Base-by-base conservation (phyloP, 805 yeast genomes). In the Trichomonascus vanleenenianus region DNA sequence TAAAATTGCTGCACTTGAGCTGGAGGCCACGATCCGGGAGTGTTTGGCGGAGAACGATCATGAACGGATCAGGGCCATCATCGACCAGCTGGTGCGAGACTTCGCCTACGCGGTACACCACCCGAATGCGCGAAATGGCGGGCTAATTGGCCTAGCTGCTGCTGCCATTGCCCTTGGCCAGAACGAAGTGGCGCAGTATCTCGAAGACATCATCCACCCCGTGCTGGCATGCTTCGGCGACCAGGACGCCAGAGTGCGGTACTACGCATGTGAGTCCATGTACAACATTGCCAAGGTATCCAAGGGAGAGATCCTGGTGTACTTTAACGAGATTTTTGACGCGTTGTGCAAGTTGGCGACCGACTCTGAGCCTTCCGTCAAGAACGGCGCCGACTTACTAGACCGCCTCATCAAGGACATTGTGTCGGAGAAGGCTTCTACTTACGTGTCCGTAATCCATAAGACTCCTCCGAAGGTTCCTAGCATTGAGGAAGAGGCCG, bases 211-310 rank as follows among this genome's bases (percentile, higher is more conserved):
- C 47, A 78, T 93, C 51, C 93, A 86, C 50, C 97, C 98, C 0
- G 95, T 93, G 11, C 70, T 93, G 55, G 91, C 96, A 0, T 91
- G 97, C 48, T 93, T 93, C 62, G 91, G 95, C 42, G 98, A 93
- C 59, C 96, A 93, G 49, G 96, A 93, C 62, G 91, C 96, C n/a
- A 78, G 95, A 54, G 98, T 93, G 7, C 73, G 98, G 45, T 93
- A 93, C 58, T 93, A 88, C 62, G 97, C 98, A 0, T 93, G 97
- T 67, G 98, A 93, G 59, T 83, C 95, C 40, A 71, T 93, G 50
- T 93, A 93, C 65, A 93, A 93, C 64, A 89, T 93, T 39, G 95
- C 97, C 40, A 93, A 93, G 59, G 94, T 93, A 16, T 95, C 97
- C 2, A 80, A 95, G 54, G 97, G 97, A 25, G 97, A 93, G 64